Evolutionary conservation across 148 eudicot genomes (phyloP).

Genomic region (Nepenthes mirabilis): DNA sequence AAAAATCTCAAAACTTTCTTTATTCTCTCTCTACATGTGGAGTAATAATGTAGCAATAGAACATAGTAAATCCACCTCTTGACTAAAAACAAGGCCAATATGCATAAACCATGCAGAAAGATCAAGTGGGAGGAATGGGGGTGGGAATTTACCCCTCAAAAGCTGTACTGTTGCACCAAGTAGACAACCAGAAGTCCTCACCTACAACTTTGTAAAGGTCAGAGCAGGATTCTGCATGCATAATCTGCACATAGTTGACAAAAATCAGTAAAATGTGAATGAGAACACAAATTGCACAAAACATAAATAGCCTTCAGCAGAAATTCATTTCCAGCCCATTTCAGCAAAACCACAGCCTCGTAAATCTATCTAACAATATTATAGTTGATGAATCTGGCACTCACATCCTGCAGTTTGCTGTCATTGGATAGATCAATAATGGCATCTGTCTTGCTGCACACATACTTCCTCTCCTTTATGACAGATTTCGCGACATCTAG

Average conservation of each 20-base stretch:
- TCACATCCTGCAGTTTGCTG: conserved; percentile 68
- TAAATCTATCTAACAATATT: background rate
- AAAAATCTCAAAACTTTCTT: too few relatives aligned
- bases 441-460: conserved; percentile 58
- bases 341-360: too few relatives aligned
- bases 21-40: too few relatives aligned
- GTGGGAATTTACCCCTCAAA: conserved; percentile 55
- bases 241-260: conserved; percentile 35
- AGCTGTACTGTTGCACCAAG: conserved; percentile 82
- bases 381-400: conserved; percentile 11
- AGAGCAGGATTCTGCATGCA: conserved; percentile 67
- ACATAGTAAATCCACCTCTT: background rate
- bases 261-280: too few relatives aligned
- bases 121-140: background rate
- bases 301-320: too few relatives aligned
- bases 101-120: background rate
- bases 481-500: conserved; percentile 67
- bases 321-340: too few relatives aligned
- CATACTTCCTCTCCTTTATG: conserved; percentile 64
- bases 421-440: conserved; percentile 53
- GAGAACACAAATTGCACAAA: too few relatives aligned
- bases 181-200: conserved; percentile 91
- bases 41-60: too few relatives aligned
- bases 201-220: conserved; percentile 76
- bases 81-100: background rate